A percentile compares a stretch with the other conserved stretches of the same genome.
phyloP scores from a whole-genome alignment of 306 rosid species.

The Vigna mungo region DNA sequence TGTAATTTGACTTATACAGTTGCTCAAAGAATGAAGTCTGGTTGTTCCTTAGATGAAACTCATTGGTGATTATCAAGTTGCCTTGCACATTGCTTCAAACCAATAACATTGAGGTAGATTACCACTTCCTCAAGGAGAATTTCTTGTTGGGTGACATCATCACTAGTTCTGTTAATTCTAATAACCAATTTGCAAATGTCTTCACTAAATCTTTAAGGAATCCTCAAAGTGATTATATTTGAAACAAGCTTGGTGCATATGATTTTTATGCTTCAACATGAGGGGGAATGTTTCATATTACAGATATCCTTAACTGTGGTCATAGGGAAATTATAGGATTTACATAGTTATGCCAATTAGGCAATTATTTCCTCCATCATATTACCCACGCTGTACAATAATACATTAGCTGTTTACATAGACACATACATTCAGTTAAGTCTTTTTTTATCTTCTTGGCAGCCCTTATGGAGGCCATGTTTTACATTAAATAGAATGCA shows the following conservation, averaged over 20 bases:
- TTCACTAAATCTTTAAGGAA: background rate
- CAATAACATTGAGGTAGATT: background rate
- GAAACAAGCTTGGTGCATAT: background rate
- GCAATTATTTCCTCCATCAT: background rate
- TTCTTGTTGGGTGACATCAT: background rate
- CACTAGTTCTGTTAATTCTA: background rate
- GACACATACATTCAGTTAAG: background rate
- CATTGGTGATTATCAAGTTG: background rate
- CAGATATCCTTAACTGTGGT: background rate
- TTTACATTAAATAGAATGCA: background rate
- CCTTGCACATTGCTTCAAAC: background rate
- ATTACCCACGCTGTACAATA: background rate
- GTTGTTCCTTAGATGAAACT: background rate
- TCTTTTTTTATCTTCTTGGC: background rate
- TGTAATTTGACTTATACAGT: background rate
- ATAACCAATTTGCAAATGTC: background rate
- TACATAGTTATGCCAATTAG: background rate
- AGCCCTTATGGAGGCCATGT: background rate
- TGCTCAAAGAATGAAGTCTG: background rate
- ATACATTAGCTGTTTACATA: background rate
- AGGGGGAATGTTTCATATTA: conserved; percentile 2
- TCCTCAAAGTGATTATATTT: background rate
- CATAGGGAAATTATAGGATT: background rate
- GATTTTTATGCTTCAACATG: background rate
- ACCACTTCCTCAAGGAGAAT: background rate